phyloP scores from a whole-genome alignment of 805 yeast species.

The Tanozyma kutaoensis region DNA sequence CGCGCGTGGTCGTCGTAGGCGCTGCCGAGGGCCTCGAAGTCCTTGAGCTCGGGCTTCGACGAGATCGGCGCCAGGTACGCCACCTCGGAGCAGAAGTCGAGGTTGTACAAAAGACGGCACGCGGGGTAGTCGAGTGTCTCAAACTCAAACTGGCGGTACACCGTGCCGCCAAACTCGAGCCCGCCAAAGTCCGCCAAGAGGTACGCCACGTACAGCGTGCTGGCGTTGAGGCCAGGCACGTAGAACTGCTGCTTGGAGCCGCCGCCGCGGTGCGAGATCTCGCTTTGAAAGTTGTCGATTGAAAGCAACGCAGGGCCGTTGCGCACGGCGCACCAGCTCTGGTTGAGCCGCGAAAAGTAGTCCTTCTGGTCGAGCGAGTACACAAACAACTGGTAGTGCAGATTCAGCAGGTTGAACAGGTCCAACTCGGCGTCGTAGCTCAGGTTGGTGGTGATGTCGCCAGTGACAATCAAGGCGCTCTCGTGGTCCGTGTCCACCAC shows the following conservation, averaged over 20 bases:
- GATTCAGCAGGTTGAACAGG: constrained; percentile 11
- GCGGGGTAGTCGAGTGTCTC: constrained; percentile 38
- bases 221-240: constrained; percentile 43
- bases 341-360: constrained; percentile 25
- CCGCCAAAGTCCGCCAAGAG: constrained; percentile 37
- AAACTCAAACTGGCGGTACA: constrained; percentile 44
- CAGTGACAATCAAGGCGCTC: constrained; percentile 55
- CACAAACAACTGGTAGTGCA: constrained; percentile 29
- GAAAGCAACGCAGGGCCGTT: constrained; percentile 31
- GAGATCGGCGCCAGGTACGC: constrained; percentile 76
- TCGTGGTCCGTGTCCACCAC: constrained; percentile 60
- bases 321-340: constrained; percentile 62
- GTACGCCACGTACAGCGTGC: constrained; percentile 53
- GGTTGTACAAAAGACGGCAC: constrained; percentile 62
- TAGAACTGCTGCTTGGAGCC: constrained; percentile 48
- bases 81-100: constrained; percentile 67
- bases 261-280: constrained; percentile 32
- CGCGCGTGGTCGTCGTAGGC: constrained; percentile 56
- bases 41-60: constrained; percentile 2
- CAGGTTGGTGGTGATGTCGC: constrained; percentile 22
- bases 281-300: constrained; percentile 11
- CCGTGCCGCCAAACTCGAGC: constrained; percentile 43
- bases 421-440: constrained; percentile 3
- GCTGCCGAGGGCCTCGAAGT: constrained; percentile 6
- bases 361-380: constrained; percentile 27